These are phyloP conservation scores for Parascedosporium putredinis DNA, from an alignment of 2,329 filamentous ascomycete species.

Conservation along the genomic window DNA sequence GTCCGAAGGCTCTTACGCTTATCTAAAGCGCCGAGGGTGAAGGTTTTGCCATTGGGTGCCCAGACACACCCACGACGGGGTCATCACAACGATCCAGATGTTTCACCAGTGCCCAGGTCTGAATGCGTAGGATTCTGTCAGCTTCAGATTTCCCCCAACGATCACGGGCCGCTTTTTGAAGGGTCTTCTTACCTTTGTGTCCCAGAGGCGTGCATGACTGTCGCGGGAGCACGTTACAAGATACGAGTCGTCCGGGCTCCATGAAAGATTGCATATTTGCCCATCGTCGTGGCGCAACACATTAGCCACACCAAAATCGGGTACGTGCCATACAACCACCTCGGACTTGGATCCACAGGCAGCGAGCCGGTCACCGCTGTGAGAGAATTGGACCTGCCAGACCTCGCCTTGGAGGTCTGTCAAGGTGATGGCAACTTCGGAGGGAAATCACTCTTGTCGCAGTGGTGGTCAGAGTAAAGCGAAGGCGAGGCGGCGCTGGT, in stretches of 20 bases:
- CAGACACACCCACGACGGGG: conserved; percentile 87
- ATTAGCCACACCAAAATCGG: conserved; percentile 54
- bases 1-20: conserved; percentile 55
- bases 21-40: conserved; percentile 72
- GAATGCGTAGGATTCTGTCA: neutral
- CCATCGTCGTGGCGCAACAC: conserved; percentile 54
- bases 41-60: conserved; percentile 65
- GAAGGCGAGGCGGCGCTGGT: conserved; percentile 71
- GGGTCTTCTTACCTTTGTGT: conserved; percentile 56
- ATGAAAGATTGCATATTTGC: conserved; percentile 71
- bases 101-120: conserved; percentile 55
- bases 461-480: conserved; percentile 79
- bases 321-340: conserved; percentile 74
- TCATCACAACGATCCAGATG: conserved; percentile 64
- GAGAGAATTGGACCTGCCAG: conserved; percentile 85
- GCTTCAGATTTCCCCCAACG: no score
- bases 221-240: conserved; percentile 77
- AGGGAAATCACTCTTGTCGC: conserved; percentile 69
- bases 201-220: conserved; percentile 64
- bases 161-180: no score
- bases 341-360: conserved; percentile 67
- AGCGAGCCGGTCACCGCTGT: conserved; percentile 72
- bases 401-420: conserved; percentile 63
- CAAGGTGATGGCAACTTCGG: conserved; percentile 59
- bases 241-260: conserved; percentile 85